Evolutionary conservation across 2,329 filamentous ascomycete species (phyloP).

Genomic region (Colletotrichum truncatum): DNA sequence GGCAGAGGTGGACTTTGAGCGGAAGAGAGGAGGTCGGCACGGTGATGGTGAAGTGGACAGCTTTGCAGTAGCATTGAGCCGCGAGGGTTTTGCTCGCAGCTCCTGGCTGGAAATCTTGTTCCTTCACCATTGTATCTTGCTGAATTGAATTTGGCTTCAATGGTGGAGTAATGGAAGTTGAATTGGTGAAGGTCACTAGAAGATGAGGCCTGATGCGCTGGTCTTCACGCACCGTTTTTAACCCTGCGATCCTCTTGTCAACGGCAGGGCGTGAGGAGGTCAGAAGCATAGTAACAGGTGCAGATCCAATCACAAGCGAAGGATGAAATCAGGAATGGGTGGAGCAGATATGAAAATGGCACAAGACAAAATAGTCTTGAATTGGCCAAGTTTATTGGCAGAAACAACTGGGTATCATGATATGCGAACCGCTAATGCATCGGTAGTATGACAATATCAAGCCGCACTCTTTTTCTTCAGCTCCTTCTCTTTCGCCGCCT

Average conservation of each 20-base stretch:
- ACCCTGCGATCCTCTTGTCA: not conserved
- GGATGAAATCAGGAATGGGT: not conserved
- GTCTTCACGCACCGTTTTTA: not conserved
- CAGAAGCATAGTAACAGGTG: not conserved
- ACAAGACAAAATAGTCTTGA: not conserved
- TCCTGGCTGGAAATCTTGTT: not conserved
- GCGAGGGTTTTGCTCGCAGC: conserved; percentile 45
- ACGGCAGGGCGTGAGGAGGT: not conserved
- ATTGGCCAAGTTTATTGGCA: not conserved
- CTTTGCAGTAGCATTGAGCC: conserved; percentile 56
- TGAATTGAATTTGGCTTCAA: not conserved
- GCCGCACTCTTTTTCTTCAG: not conserved
- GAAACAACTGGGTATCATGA: conserved; percentile 9
- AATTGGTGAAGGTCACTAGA: too few relatives aligned
- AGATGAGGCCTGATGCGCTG: not conserved
- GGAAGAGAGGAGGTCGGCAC: conserved; percentile 49
- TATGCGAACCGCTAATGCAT: not conserved
- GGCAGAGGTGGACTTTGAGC: conserved; percentile 52
- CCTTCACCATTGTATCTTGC: not conserved
- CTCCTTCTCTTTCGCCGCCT: conserved; percentile 40
- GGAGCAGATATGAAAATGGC: not conserved
- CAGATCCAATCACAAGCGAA: not conserved
- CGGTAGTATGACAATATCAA: not conserved
- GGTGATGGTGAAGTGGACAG: conserved; percentile 51
- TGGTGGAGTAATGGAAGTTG: not conserved